Percentiles rank a stretch among this genome's conserved stretches.
These are phyloP conservation scores for Endoconidiophora polonica DNA, from an alignment of 2,329 filamentous ascomycete genomes.

Conservation along the genomic window DNA sequence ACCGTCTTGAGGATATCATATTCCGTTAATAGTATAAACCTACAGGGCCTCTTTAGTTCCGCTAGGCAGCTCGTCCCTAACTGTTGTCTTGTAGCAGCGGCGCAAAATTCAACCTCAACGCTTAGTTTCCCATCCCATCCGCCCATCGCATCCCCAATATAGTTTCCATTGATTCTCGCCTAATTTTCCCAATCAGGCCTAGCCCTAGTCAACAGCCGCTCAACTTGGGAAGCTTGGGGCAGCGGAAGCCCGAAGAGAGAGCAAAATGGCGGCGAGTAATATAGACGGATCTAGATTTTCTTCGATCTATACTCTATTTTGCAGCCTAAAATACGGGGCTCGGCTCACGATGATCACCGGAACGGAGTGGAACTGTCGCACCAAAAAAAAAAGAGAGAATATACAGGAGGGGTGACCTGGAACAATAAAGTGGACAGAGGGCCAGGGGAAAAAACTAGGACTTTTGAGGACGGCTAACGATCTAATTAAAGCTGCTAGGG, in stretches of 20 bases:
- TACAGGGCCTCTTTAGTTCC: no score
- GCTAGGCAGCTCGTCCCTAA: not conserved
- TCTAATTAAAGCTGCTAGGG: no score
- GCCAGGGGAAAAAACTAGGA: no score
- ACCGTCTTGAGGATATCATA: not conserved
- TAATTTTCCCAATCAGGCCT: conserved; percentile 4
- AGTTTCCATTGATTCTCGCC: not conserved
- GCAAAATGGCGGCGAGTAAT: not conserved
- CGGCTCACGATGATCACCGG: not conserved
- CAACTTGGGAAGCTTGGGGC: conserved; percentile 2
- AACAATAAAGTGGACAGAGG: no score
- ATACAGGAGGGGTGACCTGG: no score
- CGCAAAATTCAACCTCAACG: conserved; percentile 13
- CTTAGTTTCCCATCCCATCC: conserved; percentile 6
- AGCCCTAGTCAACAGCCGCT: conserved; percentile 4
- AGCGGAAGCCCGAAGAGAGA: not conserved
- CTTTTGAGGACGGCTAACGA: no score
- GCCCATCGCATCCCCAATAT: conserved; percentile 2
- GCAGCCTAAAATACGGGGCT: not conserved
- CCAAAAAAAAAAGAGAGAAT: not conserved
- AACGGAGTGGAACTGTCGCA: not conserved
- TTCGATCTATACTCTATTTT: conserved; percentile 6
- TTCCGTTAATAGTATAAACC: not conserved
- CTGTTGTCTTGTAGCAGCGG: not conserved
- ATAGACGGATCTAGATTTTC: conserved; percentile 7